Evolutionary conservation across 371 early-diverging fungal genomes (phyloP), one percentile per base, ranked within the genome.

Genomic region (Mucor circinelloides): DNA sequence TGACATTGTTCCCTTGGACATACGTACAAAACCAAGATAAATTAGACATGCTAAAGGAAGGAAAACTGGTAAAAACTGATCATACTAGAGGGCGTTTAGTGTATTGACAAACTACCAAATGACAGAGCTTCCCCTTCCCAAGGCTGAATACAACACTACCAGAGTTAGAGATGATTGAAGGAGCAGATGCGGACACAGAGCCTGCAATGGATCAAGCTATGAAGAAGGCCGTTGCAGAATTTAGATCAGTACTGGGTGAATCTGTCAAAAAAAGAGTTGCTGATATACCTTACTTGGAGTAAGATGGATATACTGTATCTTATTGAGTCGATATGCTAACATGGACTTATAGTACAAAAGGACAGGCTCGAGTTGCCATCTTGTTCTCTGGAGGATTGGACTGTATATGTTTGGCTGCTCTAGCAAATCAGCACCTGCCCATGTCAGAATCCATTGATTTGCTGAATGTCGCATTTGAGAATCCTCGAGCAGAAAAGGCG

Each of bases 341-440:
- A 13, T 15, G 13, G 13, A 13, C 13, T 1, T 46, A 6, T 27
- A 58, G 66, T 36, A 13, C 62, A 17, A 56, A 69, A 30, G 55
- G 68, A 12, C 58, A 68, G 3, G 86, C 91, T 8, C 80, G 93
- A 15, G 82, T 95, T 1, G 95, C 90, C 1, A 85, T 98, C 25
- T 71, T 98, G 52, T 98, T 98, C 69, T 97, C 97, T 0, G 98
- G 98, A 27, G 98, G 98, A 2, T 73, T 98, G 4, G 98, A 98
- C 72, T 98, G 97, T 78, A 90, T 91, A 4, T 80, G 88, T 34
- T 79, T 98, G 8, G 97, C 97, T 0, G 93, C 91, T 0, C 77
- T 96, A 5, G 90, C 91, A 0, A 83, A 94, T 68, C 72, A 73
- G 10, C 78, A 87, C 52, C 68, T 97, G 2, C 94, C 95, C 0